phyloP scores from a whole-genome alignment of 345 rosid species.

The Lagerstroemia speciosa region DNA sequence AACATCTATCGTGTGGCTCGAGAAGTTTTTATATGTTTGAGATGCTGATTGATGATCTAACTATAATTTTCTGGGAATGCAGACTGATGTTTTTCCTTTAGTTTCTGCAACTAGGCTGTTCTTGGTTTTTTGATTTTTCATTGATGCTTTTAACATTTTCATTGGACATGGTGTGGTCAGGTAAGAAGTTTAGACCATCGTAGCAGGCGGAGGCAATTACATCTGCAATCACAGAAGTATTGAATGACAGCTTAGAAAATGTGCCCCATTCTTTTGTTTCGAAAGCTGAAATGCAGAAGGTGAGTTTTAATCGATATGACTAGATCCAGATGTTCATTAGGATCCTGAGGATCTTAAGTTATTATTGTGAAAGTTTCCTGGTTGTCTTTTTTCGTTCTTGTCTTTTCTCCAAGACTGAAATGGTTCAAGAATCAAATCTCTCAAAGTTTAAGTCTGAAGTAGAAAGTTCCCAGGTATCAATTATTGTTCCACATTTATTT shows the following conservation, averaged over 20 bases:
- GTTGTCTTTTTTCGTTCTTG: background rate
- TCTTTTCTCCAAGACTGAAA: too few species aligned
- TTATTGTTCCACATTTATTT: too few species aligned
- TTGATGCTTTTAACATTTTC: too few species aligned
- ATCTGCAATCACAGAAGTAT: constrained; percentile 71
- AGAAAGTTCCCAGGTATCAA: constrained; percentile 62
- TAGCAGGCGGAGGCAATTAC: constrained; percentile 95
- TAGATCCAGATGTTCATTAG: background rate
- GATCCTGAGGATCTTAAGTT: background rate
- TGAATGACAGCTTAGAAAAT: constrained; percentile 89
- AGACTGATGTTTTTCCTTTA: too few species aligned
- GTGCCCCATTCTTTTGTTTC: constrained; percentile 73
- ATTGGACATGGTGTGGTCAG: too few species aligned
- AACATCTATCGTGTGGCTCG: too few species aligned
- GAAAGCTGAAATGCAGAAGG: constrained; percentile 87
- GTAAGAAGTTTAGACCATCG: constrained; percentile 86
- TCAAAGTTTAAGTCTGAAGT: constrained; percentile 86
- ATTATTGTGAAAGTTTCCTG: background rate
- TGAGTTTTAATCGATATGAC: constrained; percentile 6
- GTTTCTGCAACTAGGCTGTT: too few species aligned
- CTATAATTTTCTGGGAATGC: too few species aligned
- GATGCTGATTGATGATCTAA: too few species aligned
- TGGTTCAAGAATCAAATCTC: constrained; percentile 71
- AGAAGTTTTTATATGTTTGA: too few species aligned
- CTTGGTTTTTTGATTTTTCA: too few species aligned